Base-by-base conservation (phyloP, 73 alveolate species). In the Stentor coeruleus region DNA sequence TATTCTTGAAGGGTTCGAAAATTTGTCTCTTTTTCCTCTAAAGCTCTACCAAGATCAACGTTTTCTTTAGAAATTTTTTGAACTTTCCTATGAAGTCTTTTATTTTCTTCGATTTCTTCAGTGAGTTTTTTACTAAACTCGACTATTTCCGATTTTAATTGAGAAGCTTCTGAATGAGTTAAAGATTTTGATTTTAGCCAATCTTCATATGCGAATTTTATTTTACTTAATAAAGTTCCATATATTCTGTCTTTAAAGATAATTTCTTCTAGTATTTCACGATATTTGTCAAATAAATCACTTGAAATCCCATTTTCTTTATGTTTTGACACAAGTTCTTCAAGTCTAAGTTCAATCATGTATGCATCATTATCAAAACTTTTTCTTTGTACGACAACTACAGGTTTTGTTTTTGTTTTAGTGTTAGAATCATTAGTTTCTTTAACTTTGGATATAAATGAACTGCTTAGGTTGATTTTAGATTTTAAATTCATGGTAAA, bases 21-120 rank as follows among this genome's bases (percentile, higher is more conserved):
- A 1, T 31, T 66, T 33, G 20, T 40, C 33, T 66, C 79, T 15
- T 33, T 37, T 66, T 66, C 79, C 33, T 66, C 79, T 15, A 66
- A 33, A 66, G 2, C 33, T 66, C 37, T 66, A 66, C 42, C 37
- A 20, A 66, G 41, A 1, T 66, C 79, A 1, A 11, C n/a, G 2
- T 66, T 66, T 66, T 66, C 79, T 33, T 33, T 66, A 1, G 79
- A 66, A 1, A 66, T 14, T 66, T 66, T 66, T 33, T 66, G 40
- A 2, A 66, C 33, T 66, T 66, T 66, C 33, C 79, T 66, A 31
- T 66, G 40, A 20, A 66, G 11, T 0, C 40, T 66, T 66, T 33
- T 66, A 28, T 33, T 33, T 20, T 66, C 79, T 66, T 66, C 79
- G 33, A 11, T 33, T 2, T 20, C 40, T 31, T 20, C n/a, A 1